phyloP scores from a whole-genome alignment of 2,329 filamentous ascomycete species.

The Exophiala mesophila region DNA sequence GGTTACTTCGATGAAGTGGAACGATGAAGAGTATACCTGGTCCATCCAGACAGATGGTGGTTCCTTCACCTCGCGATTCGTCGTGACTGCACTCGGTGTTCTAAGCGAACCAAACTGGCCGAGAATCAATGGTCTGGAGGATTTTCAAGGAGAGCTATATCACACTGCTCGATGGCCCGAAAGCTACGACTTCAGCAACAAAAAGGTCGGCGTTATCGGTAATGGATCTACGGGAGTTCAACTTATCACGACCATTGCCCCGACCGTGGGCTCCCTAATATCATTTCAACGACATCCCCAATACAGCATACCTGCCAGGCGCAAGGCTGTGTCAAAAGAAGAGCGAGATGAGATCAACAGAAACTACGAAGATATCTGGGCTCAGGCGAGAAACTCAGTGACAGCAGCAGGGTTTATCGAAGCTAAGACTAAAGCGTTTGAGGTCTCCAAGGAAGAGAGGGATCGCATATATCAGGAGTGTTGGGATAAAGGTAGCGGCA shows the following conservation, averaged over 20 bases:
- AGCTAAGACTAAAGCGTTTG: slow-evolving; percentile 20
- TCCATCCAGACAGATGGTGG: slow-evolving; percentile 36
- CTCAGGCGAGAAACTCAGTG: slow-evolving; percentile 42
- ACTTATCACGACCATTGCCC: slow-evolving; percentile 56
- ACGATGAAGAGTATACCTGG: slow-evolving; percentile 38
- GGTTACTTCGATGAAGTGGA: slow-evolving; percentile 30
- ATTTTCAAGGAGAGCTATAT: slow-evolving; percentile 55
- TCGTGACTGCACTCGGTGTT: slow-evolving; percentile 46
- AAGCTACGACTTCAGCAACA: slow-evolving; percentile 50
- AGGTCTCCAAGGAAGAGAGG: slow-evolving; percentile 24
- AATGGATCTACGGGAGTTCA: slow-evolving; percentile 58
- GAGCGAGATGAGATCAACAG: slow-evolving; percentile 42
- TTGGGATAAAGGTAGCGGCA: slow-evolving; percentile 49
- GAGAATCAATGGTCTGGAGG: slow-evolving; percentile 53
- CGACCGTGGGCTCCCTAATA: slow-evolving; percentile 46
- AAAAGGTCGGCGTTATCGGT: slow-evolving; percentile 61
- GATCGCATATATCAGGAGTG: slow-evolving; percentile 45
- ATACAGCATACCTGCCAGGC: slow-evolving; percentile 56
- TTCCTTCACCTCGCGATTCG: slow-evolving; percentile 36
- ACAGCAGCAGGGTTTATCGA: slow-evolving; percentile 55
- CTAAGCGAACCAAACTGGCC: slow-evolving; percentile 57
- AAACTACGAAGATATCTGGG: slow-evolving; percentile 16
- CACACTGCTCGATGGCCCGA: slow-evolving; percentile 58
- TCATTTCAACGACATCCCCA: slow-evolving; percentile 62
- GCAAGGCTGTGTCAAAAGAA: slow-evolving; percentile 42